Conservation (phyloP, 1,284 basidiomycete species). For the Melampsora americana region DNA sequence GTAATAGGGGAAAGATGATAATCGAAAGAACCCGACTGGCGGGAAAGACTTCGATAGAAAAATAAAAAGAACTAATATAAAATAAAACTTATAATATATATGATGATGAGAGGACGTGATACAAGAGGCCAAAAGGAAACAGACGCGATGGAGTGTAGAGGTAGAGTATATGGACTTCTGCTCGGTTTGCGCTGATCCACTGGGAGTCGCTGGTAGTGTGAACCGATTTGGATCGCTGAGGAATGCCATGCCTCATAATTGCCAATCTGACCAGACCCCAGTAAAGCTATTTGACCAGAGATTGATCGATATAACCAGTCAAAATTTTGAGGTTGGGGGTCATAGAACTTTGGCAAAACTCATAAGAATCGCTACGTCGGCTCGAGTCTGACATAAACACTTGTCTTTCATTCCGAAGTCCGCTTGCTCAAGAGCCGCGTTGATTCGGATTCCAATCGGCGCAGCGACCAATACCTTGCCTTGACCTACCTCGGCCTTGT, state of each 20-base stretch:
- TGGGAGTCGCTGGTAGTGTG: not conserved
- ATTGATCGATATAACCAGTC: no score
- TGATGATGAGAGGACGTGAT: not conserved
- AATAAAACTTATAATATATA: not conserved
- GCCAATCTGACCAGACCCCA: no score
- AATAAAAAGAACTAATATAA: not conserved
- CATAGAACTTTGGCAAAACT: no score
- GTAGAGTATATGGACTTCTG: not conserved
- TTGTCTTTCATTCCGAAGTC: no score
- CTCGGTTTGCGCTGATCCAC: not conserved
- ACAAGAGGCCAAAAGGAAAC: not conserved
- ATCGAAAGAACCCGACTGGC: conserved; percentile 1
- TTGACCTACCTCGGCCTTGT: no score
- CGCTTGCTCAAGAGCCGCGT: no score
- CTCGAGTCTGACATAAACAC: no score
- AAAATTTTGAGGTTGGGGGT: no score
- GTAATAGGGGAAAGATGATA: not conserved
- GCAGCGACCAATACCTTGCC: no score
- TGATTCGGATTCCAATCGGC: no score
- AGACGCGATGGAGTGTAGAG: not conserved
- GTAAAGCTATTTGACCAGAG: no score
- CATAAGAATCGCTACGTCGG: no score
- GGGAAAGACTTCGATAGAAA: not conserved
- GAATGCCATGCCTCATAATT: not conserved
- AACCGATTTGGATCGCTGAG: not conserved